Base-by-base conservation (phyloP, 345 rosid genomes). In the Rubroshorea leprosula region DNA sequence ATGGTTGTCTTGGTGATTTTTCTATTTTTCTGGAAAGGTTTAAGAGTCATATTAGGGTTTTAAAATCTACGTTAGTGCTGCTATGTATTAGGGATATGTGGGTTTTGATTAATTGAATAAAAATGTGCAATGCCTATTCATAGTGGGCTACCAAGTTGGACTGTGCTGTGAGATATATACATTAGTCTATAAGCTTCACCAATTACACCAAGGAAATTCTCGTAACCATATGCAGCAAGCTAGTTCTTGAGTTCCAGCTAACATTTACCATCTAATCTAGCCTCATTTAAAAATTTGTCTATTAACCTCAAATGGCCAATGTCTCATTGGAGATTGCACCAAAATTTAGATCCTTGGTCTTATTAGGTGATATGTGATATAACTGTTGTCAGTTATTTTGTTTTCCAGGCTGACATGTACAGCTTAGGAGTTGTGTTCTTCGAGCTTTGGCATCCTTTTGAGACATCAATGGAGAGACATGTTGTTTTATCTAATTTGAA, bases 401-500 rank as follows among this genome's bases (percentile, higher is more conserved):
- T 59, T 62, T 71, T 72, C 61, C 80, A 92, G 98, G 96, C 83
- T 61, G 98, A 92, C 73, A 92, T 92, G 98, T 92, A 89, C 72
- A 92, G 98, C 69, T 79, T 84, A 72, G 98, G 98, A 63, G 74
- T 92, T 60, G 90, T 92, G 43, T 92, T 92, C 68, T 89, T 92
- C 60, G 98, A 92, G 77, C 82, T 89, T 59, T 92, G 98, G 93
- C 89, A 81, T 65, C 98, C 98, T 45, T 88, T 86, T 73, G 85
- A 86, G 60, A 92, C 98, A 10, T 89, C 95, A 39, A 92, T 92
- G 98, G 98, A 92, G 77, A 89, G 98, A 68, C 55, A 77, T 5
- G 14, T 84, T 61, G 72, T 80, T 68, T 74, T 92, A 69, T 84
- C 80, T 63, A 89, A 92, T 73, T 71, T 92, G 77, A 84, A 89